phyloP scores from a whole-genome alignment of 1,139 yeast species.

The Magnusiomyces sp. region DNA sequence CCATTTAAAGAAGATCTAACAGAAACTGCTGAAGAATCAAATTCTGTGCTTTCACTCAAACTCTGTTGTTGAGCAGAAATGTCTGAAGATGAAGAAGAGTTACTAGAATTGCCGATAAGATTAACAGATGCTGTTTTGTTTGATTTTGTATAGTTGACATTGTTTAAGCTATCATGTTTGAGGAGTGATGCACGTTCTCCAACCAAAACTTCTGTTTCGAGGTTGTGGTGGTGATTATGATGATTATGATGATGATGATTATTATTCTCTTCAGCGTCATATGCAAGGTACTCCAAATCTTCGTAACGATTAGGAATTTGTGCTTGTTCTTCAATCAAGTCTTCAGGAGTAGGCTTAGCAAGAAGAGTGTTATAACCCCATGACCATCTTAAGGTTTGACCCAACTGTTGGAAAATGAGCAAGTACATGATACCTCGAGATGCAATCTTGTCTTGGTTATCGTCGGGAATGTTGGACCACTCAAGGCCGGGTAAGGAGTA shows the following conservation, averaged over 20 bases:
- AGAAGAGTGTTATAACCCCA: conserved; percentile 82
- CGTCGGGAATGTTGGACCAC: conserved; percentile 67
- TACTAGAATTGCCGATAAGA: background rate
- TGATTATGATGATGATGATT: background rate
- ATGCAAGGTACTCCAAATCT: background rate
- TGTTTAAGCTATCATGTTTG: background rate
- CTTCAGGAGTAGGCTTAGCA: conserved; percentile 36
- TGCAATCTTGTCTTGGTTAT: conserved; percentile 62
- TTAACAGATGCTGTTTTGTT: background rate
- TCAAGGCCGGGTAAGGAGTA: conserved; percentile 62
- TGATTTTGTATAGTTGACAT: background rate
- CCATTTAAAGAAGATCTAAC: background rate
- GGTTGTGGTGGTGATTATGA: too few species aligned
- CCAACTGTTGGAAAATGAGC: conserved; percentile 74
- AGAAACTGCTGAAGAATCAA: background rate
- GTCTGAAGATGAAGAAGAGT: background rate
- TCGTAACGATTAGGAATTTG: background rate
- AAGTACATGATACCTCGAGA: conserved; percentile 72
- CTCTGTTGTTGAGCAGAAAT: background rate
- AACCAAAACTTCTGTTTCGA: background rate
- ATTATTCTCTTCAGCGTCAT: background rate
- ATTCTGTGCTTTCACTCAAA: background rate
- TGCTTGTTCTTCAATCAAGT: conserved; percentile 12
- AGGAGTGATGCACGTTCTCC: background rate
- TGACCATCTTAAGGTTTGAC: conserved; percentile 79